phyloP scores from a whole-genome alignment of 352 stramenopile species.

The Chloridella minuta region DNA sequence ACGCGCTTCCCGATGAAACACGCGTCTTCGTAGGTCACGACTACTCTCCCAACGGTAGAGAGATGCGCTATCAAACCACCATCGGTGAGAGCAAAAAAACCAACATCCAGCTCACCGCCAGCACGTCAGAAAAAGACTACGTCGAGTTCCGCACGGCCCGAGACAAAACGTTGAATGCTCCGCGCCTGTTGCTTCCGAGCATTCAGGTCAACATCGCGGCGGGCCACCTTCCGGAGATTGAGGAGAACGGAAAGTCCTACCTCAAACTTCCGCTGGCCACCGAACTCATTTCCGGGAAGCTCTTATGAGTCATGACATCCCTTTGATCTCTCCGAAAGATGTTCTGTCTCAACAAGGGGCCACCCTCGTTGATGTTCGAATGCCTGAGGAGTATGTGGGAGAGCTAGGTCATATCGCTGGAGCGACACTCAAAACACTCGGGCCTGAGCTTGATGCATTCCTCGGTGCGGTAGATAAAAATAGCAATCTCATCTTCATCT shows the following conservation, averaged over 20 bases:
- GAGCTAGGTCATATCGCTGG: no score
- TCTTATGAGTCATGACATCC: no score
- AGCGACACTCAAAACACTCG: no score
- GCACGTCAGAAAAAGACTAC: constrained; percentile 22
- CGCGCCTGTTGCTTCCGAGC: constrained; percentile 21
- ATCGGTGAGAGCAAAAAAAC: constrained; percentile 23
- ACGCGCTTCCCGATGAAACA: constrained; percentile 21
- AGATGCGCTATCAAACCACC: constrained; percentile 21
- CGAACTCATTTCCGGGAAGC: no score
- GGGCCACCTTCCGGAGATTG: constrained; percentile 19
- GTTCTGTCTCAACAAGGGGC: no score
- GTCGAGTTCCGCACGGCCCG: constrained; percentile 20
- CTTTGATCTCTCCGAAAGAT: no score
- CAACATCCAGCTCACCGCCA: constrained; percentile 23
- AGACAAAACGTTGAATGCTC: constrained; percentile 21
- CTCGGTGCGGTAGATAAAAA: no score
- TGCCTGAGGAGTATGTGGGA: no score
- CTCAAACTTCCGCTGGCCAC: constrained; percentile 21
- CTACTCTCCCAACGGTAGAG: constrained; percentile 22
- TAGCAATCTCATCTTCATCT: no score
- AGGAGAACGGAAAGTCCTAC: constrained; percentile 24
- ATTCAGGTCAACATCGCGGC: constrained; percentile 25
- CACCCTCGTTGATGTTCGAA: no score
- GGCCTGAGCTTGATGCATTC: no score
- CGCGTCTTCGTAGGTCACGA: constrained; percentile 25